Conservation (phyloP, 805 yeast genomes). For the Tetrapisispora namnaoensis region DNA sequence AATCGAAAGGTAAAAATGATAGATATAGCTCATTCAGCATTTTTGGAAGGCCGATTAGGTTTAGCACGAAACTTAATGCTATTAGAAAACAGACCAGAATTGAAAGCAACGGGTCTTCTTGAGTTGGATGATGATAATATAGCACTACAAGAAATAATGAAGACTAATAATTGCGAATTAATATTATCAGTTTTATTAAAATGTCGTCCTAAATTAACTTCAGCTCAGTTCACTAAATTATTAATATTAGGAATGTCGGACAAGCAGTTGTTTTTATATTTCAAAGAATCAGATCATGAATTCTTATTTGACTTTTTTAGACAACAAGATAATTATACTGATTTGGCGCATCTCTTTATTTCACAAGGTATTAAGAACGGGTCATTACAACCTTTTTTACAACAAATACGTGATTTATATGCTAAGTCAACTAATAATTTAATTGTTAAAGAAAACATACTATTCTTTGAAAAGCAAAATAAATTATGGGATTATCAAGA, state of each 20-base stretch:
- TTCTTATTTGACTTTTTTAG: conserved; percentile 46
- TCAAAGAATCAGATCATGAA: conserved; percentile 29
- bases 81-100: conserved; percentile 48
- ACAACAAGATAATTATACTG: conserved; percentile 51
- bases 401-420: conserved; percentile 27
- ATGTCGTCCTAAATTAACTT: conserved; percentile 42
- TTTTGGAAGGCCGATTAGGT: conserved; percentile 58
- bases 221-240: conserved; percentile 60
- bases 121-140: conserved; percentile 62
- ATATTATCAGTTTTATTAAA: conserved; percentile 37
- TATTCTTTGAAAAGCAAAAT: conserved; percentile 23
- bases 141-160: conserved; percentile 60
- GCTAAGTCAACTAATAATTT: conserved; percentile 10
- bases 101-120: conserved; percentile 54
- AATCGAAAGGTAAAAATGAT: conserved; percentile 33
- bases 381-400: conserved; percentile 26
- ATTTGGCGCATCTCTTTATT: conserved; percentile 36
- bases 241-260: conserved; percentile 36
- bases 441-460: conserved; percentile 10
- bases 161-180: conserved; percentile 50
- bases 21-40: conserved; percentile 19
- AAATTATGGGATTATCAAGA: conserved; percentile 37
- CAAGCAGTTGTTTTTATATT: conserved; percentile 26
- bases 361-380: conserved; percentile 26
- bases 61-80: conserved; percentile 60